Conservation (phyloP, 2,329 filamentous ascomycete genomes). For the Diplodia corticola region DNA sequence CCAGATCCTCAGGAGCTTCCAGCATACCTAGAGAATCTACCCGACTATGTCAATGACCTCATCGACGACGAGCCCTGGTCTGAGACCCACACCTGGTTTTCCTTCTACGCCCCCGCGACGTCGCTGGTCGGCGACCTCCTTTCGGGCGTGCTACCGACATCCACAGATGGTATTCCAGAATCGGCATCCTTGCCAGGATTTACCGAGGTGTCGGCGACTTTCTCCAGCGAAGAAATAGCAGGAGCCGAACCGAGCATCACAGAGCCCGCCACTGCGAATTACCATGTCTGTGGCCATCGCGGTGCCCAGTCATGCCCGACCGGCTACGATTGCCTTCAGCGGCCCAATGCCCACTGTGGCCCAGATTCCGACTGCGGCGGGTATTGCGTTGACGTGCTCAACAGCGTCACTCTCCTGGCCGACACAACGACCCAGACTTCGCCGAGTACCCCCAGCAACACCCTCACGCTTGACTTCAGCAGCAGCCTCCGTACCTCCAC, state of each 20-base stretch:
- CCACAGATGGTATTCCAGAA: background rate
- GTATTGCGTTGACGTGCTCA: background rate
- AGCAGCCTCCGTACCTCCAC: background rate
- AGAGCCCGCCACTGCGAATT: background rate
- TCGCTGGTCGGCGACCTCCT: background rate
- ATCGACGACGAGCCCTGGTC: background rate
- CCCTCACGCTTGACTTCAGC: background rate
- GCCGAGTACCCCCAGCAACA: background rate
- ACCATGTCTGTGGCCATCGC: conserved; percentile 1
- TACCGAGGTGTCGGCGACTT: background rate
- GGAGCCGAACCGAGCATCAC: background rate
- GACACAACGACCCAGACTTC: background rate
- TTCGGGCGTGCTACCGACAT: background rate
- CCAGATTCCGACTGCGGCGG: conserved; percentile 2
- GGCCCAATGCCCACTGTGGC: background rate
- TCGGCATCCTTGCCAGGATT: background rate
- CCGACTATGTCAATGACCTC: background rate
- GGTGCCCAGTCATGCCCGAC: background rate
- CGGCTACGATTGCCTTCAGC: background rate
- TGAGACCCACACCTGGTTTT: background rate
- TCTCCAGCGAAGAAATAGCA: background rate
- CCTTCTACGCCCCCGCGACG: background rate
- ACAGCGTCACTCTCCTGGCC: background rate
- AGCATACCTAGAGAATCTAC: background rate
- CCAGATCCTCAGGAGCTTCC: conserved; percentile 1